phyloP scores from a whole-genome alignment of 2,329 filamentous ascomycete genomes.

The Aspergillus transmontanensis region DNA sequence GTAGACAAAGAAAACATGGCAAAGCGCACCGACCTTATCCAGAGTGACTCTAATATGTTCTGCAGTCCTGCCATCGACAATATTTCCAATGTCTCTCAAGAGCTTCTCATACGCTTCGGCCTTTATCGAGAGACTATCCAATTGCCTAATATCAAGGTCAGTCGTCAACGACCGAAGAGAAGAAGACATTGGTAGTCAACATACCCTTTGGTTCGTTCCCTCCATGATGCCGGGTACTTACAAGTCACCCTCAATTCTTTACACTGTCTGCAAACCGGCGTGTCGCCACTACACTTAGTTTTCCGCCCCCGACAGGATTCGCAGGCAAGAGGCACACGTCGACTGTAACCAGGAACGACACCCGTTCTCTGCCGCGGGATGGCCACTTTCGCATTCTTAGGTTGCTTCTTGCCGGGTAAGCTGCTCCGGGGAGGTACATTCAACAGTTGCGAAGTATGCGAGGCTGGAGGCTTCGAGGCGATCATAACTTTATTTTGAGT shows the following conservation, averaged over 20 bases:
- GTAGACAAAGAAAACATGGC: background rate
- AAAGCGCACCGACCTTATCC: constrained; percentile 35
- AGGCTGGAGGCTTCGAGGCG: constrained; percentile 14
- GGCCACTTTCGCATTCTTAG: constrained; percentile 30
- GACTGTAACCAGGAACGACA: constrained; percentile 22
- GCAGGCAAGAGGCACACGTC: constrained; percentile 42
- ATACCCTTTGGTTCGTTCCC: constrained; percentile 43
- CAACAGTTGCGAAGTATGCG: constrained; percentile 5
- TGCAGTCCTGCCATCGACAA: constrained; percentile 36
- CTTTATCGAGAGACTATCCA: constrained; percentile 37
- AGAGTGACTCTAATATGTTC: constrained; percentile 39
- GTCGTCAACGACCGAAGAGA: constrained; percentile 6
- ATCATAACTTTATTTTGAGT: constrained; percentile 11
- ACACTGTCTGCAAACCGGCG: constrained; percentile 45
- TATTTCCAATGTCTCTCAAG: constrained; percentile 37
- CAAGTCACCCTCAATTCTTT: constrained; percentile 40
- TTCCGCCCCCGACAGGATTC: constrained; percentile 46
- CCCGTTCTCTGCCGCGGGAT: constrained; percentile 31
- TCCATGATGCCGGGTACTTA: constrained; percentile 42
- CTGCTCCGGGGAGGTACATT: constrained; percentile 11
- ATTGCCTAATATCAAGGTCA: constrained; percentile 28
- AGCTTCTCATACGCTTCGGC: constrained; percentile 42
- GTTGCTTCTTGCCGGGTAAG: constrained; percentile 17
- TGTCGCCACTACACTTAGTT: constrained; percentile 49
- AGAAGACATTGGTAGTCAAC: constrained; percentile 1